These are phyloP conservation scores for Micromonas commoda DNA, from an alignment of 139 green algal species.

Conservation along the genomic window DNA sequence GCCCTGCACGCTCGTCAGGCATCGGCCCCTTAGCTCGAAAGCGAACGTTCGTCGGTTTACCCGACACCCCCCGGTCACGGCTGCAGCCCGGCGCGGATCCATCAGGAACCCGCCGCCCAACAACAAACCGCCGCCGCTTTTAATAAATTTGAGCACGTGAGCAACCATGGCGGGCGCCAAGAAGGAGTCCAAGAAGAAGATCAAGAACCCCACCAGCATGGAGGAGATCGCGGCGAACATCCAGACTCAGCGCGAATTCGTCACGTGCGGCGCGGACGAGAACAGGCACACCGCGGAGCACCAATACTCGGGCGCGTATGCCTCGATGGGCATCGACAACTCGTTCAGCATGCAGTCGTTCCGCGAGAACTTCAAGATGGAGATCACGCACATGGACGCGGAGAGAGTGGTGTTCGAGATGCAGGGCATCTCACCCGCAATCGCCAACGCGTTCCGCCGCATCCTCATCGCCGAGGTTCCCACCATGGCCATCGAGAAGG, in stretches of 20 bases:
- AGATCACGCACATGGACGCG: slow-evolving; percentile 41
- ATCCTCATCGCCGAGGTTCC: slow-evolving; percentile 93
- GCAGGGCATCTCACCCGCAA: slow-evolving; percentile 67
- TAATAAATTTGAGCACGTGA: background rate
- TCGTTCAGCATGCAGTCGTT: slow-evolving; percentile 63
- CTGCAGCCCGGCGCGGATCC: no score
- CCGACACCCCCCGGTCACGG: no score
- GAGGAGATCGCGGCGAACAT: slow-evolving; percentile 7
- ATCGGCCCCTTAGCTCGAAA: no score
- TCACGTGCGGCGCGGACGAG: background rate
- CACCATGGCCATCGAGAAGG: slow-evolving; percentile 95
- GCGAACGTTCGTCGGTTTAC: no score
- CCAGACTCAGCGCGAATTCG: slow-evolving; percentile 30
- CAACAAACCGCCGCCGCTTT: background rate
- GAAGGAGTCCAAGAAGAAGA: background rate
- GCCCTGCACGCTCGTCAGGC: no score
- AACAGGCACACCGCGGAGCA: slow-evolving; percentile 19
- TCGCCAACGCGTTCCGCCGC: slow-evolving; percentile 88
- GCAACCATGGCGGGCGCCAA: background rate
- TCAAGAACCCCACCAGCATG: no score
- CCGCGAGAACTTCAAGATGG: slow-evolving; percentile 43
- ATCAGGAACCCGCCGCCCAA: background rate
- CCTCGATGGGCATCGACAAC: slow-evolving; percentile 66
- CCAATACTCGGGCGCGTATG: slow-evolving; percentile 34
- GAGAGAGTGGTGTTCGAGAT: slow-evolving; percentile 85